Base-by-base conservation (phyloP, 2,329 filamentous ascomycete species). In the Sporothrix brunneoviolacea region DNA sequence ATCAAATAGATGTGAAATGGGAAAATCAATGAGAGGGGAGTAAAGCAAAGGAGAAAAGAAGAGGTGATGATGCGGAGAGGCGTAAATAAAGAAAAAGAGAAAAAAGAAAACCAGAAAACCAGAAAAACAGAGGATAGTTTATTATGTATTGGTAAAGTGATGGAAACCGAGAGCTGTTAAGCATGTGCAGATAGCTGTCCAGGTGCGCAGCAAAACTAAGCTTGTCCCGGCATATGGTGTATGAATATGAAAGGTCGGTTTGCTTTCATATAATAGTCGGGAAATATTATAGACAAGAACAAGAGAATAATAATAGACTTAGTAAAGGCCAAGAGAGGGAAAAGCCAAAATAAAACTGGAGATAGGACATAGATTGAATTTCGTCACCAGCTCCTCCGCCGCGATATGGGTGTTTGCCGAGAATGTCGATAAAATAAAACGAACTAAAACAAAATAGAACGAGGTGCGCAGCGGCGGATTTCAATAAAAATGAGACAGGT, bases 241-340 rank as follows among this genome's bases (percentile, higher is more conserved):
- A 57, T 54, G 52, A 49, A 48, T 54, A 50, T 39, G 27, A 44
- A 51, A 41, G 51, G 53, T 52, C 48, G 40, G 44, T 21, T 50
- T 48, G 30, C 52, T 55, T 58, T 60, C 57, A 62, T 52, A 61
- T 58, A 59, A 58, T 48, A 55, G 54, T 50, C 42, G 43, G 48
- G 35, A 35, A 47, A 24, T 48, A 48, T 46, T 33, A 48, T 24
- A 30, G 19, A 27, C 19, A 32, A 30, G 21, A 40, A 13, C 8
- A 22, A 49, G 28, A 44, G 21, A 19, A 39, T 39, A 48, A 32
- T 37, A 44, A 48, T 47, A 48, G 28, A 46, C 12, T 4, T 28
- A 8, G 15, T 13, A 19, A 12, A 22, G 24, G 22, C 27, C 21
- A 38, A 35, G 7, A 51, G 54, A 50, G 51, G 45, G 46, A 27